Evolutionary conservation across 2,329 filamentous ascomycete species (phyloP).

Genomic region (Colletotrichum zoysiae): DNA sequence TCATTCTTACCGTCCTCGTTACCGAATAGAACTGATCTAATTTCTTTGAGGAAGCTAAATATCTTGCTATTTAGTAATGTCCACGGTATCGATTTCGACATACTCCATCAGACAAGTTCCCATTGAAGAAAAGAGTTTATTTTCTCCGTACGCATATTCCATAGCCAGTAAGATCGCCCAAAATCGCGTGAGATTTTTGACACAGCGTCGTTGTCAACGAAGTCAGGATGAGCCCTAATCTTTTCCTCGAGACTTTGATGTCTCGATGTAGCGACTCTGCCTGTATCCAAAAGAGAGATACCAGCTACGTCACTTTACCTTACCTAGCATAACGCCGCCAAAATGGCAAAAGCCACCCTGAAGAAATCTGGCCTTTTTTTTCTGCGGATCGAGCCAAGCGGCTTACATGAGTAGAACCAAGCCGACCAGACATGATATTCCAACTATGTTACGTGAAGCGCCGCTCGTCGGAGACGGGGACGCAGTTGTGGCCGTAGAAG

Average conservation of each 20-base stretch:
- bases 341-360: neutral
- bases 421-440: neutral
- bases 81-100: too few species aligned
- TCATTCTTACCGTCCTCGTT: neutral
- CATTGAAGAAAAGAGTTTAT: too few species aligned
- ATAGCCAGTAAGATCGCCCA: too few species aligned
- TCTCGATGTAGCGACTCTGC: neutral
- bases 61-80: neutral
- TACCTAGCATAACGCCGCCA: neutral
- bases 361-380: neutral
- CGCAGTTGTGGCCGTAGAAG: neutral
- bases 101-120: neutral
- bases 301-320: neutral
- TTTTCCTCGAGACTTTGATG: neutral
- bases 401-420: neutral
- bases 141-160: too few species aligned
- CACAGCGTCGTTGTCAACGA: neutral
- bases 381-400: rapidly evolving
- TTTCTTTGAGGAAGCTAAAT: slow-evolving; percentile 32
- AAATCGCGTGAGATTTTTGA: too few species aligned
- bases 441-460: neutral
- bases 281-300: neutral
- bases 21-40: neutral
- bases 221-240: neutral
- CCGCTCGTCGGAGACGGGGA: neutral